Percentiles rank a stretch among this genome's conserved stretches.
Evolutionary conservation across 2,329 filamentous ascomycete species (phyloP).

Genomic region (Immersiporthe knoxdaviesiana): DNA sequence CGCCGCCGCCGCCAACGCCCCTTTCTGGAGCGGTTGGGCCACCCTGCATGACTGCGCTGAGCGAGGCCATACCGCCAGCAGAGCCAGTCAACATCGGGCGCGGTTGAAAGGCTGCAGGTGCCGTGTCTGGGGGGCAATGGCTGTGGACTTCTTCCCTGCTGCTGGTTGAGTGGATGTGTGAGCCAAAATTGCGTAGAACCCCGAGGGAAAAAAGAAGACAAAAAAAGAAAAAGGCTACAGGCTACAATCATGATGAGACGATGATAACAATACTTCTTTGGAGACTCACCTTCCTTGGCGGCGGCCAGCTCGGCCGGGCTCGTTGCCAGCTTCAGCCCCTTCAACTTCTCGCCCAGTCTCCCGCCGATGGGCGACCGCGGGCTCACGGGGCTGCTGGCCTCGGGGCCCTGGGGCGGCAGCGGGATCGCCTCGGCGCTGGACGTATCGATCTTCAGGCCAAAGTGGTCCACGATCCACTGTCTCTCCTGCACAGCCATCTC

Average conservation of each 20-base stretch:
- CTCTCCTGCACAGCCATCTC: slow-evolving; percentile 84
- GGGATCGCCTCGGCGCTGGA: slow-evolving; percentile 33
- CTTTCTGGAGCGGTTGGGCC: slow-evolving; percentile 37
- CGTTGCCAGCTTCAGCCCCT: slow-evolving; percentile 77
- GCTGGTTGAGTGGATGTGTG: slow-evolving; percentile 31
- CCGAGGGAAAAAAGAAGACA: neutral
- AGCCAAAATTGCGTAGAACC: slow-evolving; percentile 35
- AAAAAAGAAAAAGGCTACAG: neutral
- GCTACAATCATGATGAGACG: neutral
- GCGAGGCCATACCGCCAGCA: slow-evolving; percentile 40
- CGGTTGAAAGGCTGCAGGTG: slow-evolving; percentile 60
- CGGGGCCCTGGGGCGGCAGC: slow-evolving; percentile 33
- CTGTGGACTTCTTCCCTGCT: slow-evolving; percentile 25
- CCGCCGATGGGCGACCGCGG: slow-evolving; percentile 66
- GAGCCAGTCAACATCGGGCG: slow-evolving; percentile 22
- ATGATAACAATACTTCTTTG: neutral
- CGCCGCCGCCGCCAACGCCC: slow-evolving; percentile 58
- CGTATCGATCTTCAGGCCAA: slow-evolving; percentile 60
- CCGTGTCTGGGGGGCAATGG: slow-evolving; percentile 43
- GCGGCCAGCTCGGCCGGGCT: slow-evolving; percentile 66
- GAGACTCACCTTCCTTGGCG: slow-evolving; percentile 53
- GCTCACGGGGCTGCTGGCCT: slow-evolving; percentile 36
- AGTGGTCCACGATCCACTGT: slow-evolving; percentile 83
- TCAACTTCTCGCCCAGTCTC: slow-evolving; percentile 77
- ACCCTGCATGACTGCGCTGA: slow-evolving; percentile 47